A percentile compares a stretch with the other conserved stretches of the same genome.
phyloP scores from a whole-genome alignment of 192 early-diverging fungal genomes.

The Thamnidium elegans region DNA sequence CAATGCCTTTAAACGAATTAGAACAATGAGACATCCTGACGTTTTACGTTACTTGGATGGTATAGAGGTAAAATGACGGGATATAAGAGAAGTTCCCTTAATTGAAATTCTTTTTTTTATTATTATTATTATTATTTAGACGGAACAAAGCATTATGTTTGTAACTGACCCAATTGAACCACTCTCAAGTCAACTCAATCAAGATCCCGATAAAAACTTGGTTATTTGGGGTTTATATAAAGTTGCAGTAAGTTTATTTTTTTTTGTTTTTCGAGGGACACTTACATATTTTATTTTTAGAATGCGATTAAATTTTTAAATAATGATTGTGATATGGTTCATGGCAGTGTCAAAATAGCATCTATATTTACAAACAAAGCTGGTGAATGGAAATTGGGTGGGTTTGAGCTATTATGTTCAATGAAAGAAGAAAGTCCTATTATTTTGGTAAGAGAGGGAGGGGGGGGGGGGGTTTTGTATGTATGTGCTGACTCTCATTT shows the following conservation, averaged over 20 bases:
- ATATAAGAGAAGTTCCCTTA: neutral
- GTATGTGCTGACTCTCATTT: neutral
- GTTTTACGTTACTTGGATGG: slow-evolving; percentile 84
- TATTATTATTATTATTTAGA: too few relatives aligned
- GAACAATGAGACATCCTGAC: slow-evolving; percentile 90
- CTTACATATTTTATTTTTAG: slow-evolving; percentile 35
- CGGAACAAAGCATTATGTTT: slow-evolving; percentile 72
- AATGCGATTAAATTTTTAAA: slow-evolving; percentile 85
- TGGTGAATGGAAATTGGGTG: slow-evolving; percentile 96
- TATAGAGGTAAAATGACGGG: slow-evolving; percentile 61
- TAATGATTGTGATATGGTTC: slow-evolving; percentile 80
- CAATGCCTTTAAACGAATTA: slow-evolving; percentile 82
- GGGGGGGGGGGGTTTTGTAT: too few relatives aligned
- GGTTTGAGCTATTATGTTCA: slow-evolving; percentile 75
- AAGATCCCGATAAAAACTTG: slow-evolving; percentile 56
- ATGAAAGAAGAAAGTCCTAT: slow-evolving; percentile 67
- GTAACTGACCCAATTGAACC: slow-evolving; percentile 85
- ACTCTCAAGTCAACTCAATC: slow-evolving; percentile 51
- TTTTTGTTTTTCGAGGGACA: neutral
- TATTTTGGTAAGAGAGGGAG: slow-evolving; percentile 52
- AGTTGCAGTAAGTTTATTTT: slow-evolving; percentile 60
- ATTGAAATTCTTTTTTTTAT: neutral
- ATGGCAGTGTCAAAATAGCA: slow-evolving; percentile 76
- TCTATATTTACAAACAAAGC: slow-evolving; percentile 86
- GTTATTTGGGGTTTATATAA: slow-evolving; percentile 88